phyloP scores from a whole-genome alignment of 345 rosid genomes.

The Aquilaria malaccensis region DNA sequence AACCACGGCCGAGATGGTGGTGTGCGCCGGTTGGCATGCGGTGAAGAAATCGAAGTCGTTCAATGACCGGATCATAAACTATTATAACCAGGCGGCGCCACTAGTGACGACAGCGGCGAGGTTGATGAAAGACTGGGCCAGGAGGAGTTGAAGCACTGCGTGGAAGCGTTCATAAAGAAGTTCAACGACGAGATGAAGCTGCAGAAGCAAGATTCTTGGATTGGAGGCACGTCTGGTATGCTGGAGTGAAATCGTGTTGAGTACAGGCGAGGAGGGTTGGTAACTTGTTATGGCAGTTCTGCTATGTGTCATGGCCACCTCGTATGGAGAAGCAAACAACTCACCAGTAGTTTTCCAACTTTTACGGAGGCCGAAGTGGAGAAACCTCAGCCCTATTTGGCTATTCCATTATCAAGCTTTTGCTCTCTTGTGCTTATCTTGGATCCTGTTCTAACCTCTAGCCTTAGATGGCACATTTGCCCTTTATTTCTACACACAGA shows the following conservation, averaged over 20 bases:
- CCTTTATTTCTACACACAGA: slow-evolving; percentile 40
- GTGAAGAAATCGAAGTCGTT: too few relatives aligned
- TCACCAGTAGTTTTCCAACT: slow-evolving; percentile 10
- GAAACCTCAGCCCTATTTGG: slow-evolving; percentile 27
- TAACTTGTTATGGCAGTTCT: slow-evolving; percentile 36
- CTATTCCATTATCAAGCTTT: slow-evolving; percentile 25
- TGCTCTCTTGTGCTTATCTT: slow-evolving; percentile 24
- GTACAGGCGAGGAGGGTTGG: slow-evolving; percentile 4
- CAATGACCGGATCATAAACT: too few relatives aligned
- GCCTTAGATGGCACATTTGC: slow-evolving; percentile 26
- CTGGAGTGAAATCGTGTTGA: slow-evolving; percentile 5
- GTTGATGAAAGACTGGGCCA: too few relatives aligned
- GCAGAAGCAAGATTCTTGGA: too few relatives aligned
- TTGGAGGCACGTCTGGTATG: too few relatives aligned
- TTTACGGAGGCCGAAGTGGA: slow-evolving; percentile 29
- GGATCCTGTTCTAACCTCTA: slow-evolving; percentile 13
- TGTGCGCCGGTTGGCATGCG: too few relatives aligned
- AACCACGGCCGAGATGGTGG: too few relatives aligned
- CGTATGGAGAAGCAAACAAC: slow-evolving; percentile 12
- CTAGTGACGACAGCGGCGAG: too few relatives aligned
- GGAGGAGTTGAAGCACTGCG: too few relatives aligned
- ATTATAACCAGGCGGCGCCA: too few relatives aligned
- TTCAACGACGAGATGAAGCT: too few relatives aligned
- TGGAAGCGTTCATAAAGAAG: too few relatives aligned
- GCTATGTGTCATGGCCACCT: slow-evolving; percentile 19